phyloP scores from a whole-genome alignment of 257 asterid species.

The Nicotiana paniculata region DNA sequence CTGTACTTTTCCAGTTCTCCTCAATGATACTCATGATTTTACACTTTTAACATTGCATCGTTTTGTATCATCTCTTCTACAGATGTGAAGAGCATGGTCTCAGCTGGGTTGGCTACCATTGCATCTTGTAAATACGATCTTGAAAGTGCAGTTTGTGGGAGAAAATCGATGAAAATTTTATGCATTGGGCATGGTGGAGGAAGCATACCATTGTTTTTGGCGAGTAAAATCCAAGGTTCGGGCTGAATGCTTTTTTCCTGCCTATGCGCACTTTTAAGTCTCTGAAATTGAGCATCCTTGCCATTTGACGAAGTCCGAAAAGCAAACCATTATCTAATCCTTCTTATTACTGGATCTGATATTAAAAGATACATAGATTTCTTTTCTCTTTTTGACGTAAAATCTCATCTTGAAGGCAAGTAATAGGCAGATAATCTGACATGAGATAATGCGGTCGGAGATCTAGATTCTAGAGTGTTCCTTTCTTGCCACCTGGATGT shows the following conservation, averaged over 20 bases:
- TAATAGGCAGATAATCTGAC: not conserved
- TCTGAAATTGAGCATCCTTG: constrained; percentile 1
- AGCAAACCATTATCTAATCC: not conserved
- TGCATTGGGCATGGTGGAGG: constrained; percentile 99
- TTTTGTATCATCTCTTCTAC: constrained; percentile 16
- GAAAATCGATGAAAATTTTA: constrained; percentile 49
- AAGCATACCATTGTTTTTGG: constrained; percentile 78
- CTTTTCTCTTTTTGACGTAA: not conserved
- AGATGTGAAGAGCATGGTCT: constrained; percentile 92
- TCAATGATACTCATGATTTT: not conserved
- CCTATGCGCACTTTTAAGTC: not conserved
- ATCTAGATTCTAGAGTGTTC: not conserved
- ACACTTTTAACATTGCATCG: not conserved
- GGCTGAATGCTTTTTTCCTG: not conserved
- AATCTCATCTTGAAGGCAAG: not conserved
- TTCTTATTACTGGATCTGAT: not conserved
- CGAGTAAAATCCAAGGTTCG: constrained; percentile 68
- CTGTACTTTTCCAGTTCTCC: not conserved
- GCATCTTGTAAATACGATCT: constrained; percentile 47
- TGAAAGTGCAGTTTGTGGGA: constrained; percentile 51
- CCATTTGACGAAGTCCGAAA: not conserved
- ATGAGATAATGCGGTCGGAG: not conserved
- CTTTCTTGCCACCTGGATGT: not conserved
- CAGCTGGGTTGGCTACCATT: constrained; percentile 63
- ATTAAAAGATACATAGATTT: not conserved